These are phyloP conservation scores for Tuber magnatum DNA, from an alignment of 495 filamentous ascomycete species.

Conservation along the genomic window DNA sequence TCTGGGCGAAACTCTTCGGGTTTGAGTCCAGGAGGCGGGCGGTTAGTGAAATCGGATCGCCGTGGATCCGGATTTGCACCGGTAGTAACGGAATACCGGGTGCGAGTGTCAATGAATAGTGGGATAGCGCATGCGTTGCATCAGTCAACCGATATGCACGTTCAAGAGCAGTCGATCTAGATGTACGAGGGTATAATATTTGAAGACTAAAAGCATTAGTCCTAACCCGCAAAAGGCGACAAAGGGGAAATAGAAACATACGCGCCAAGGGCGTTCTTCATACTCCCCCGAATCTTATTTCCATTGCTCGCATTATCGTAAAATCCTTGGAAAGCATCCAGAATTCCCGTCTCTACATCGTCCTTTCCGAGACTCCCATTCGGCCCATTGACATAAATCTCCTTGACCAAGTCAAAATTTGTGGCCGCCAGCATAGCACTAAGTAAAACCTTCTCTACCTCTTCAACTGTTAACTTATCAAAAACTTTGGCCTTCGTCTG, in stretches of 20 bases:
- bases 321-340: conserved; percentile 52
- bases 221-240: background rate
- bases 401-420: conserved; percentile 31
- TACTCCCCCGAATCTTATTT: conserved; percentile 59
- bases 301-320: conserved; percentile 74
- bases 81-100: conserved; percentile 89
- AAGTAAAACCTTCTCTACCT: conserved; percentile 34
- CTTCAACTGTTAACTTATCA: conserved; percentile 20
- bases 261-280: conserved; percentile 62
- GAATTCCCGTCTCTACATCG: conserved; percentile 53
- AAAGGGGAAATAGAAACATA: conserved; percentile 42
- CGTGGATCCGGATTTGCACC: conserved; percentile 76
- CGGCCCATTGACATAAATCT: conserved; percentile 33
- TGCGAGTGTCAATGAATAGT: conserved; percentile 80
- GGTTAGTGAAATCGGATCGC: conserved; percentile 76
- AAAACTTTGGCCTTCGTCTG: conserved; percentile 27
- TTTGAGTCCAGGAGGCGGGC: conserved; percentile 86
- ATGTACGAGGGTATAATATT: conserved; percentile 32
- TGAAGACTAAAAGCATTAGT: conserved; percentile 30
- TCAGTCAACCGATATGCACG: conserved; percentile 52
- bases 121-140: conserved; percentile 79
- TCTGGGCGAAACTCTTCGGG: conserved; percentile 69
- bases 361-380: conserved; percentile 39
- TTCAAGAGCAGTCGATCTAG: conserved; percentile 33
- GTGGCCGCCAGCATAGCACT: conserved; percentile 34